phyloP scores from a whole-genome alignment of 805 yeast species.

The Pichia pseudocactophila region DNA sequence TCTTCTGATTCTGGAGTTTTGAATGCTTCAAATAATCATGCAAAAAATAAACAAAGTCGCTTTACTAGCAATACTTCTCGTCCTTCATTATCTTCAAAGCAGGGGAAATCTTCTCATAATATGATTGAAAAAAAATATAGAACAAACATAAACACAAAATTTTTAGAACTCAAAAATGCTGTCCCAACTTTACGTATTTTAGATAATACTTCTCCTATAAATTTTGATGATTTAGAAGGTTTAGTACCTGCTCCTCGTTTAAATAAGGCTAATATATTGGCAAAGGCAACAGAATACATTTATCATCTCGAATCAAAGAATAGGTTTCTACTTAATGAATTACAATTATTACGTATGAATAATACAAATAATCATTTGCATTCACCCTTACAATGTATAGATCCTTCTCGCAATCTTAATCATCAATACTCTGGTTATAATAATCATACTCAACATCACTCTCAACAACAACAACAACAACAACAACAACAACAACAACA shows the following conservation, averaged over 20 bases:
- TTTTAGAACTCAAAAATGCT: slow-evolving; percentile 59
- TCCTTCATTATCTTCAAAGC: slow-evolving; percentile 26
- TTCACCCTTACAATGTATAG: no score
- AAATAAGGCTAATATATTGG: slow-evolving; percentile 68
- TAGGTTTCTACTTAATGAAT: slow-evolving; percentile 40
- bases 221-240: slow-evolving; percentile 55
- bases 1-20: no score
- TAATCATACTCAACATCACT: no score
- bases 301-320: slow-evolving; percentile 60
- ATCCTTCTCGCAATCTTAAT: no score
- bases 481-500: no score
- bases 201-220: slow-evolving; percentile 21
- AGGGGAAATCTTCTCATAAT: slow-evolving; percentile 59
- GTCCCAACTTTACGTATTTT: slow-evolving; percentile 71
- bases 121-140: slow-evolving; percentile 76
- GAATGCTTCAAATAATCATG: no score
- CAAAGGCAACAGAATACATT: slow-evolving; percentile 77
- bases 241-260: slow-evolving; percentile 65
- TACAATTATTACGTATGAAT: slow-evolving; percentile 25
- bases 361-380: no score
- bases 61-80: no score
- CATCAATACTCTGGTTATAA: no score
- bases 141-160: slow-evolving; percentile 66
- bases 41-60: no score
- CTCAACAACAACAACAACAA: no score